Evolutionary conservation across 495 filamentous ascomycete species (phyloP).

Genomic region (Pyronema domesticum): DNA sequence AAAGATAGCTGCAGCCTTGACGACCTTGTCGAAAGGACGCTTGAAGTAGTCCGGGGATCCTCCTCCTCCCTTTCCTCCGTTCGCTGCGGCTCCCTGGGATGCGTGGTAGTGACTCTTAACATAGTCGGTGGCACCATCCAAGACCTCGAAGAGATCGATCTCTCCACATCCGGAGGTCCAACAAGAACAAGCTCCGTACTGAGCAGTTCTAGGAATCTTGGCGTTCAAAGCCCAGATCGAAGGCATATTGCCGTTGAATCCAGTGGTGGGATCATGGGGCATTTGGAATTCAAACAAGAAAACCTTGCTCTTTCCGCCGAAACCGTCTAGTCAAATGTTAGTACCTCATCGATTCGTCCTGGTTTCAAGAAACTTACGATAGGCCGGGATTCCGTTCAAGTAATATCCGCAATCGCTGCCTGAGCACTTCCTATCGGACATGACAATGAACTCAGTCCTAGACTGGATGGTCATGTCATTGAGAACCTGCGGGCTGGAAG

Average conservation of each 20-base stretch:
- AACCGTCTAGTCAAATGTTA: conserved; percentile 38
- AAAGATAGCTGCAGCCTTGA: conserved; percentile 46
- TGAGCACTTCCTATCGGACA: conserved; percentile 38
- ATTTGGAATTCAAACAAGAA: conserved; percentile 54
- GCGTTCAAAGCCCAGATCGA: conserved; percentile 56
- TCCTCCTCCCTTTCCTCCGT: conserved; percentile 24
- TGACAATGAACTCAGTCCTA: conserved; percentile 42
- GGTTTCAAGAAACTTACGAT: conserved; percentile 33
- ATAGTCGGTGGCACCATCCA: conserved; percentile 30
- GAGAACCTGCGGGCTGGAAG: conserved; percentile 34
- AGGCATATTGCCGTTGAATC: conserved; percentile 39
- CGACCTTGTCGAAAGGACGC: conserved; percentile 34
- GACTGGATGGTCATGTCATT: conserved; percentile 35
- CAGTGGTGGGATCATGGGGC: conserved; percentile 34
- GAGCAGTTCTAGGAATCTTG: conserved; percentile 43
- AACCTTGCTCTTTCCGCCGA: conserved; percentile 40
- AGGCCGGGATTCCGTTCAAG: conserved; percentile 39
- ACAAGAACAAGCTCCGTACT: conserved; percentile 49
- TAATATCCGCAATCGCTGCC: conserved; percentile 38
- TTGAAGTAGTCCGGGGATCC: conserved; percentile 46
- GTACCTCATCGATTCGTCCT: conserved; percentile 5
- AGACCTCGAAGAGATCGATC: conserved; percentile 52
- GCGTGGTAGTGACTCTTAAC: conserved; percentile 46
- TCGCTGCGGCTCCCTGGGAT: conserved; percentile 26
- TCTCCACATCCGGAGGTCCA: conserved; percentile 54